Base-by-base conservation (phyloP, 805 yeast genomes). In the Candida ipomoeae region DNA sequence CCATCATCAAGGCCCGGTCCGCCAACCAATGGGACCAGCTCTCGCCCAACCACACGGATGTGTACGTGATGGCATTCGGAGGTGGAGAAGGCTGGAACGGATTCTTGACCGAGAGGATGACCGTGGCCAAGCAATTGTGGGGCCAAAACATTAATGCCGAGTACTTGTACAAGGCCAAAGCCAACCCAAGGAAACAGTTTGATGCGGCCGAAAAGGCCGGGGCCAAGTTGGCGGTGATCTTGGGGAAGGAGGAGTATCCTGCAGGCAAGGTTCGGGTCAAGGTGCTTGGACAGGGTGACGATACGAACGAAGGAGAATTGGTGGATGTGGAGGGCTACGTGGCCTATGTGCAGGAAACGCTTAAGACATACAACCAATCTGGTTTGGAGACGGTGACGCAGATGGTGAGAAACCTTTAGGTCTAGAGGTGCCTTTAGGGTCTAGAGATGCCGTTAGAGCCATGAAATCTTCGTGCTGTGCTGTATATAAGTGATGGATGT, bases 71-170 rank as follows among this genome's bases (percentile, higher is more conserved):
- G 97, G 98, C 99, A 1, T 91, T 94, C 64, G 99, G 99, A 58
- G 98, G 97, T 62, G 99, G 98, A 62, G 87, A 87, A 61, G 95
- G 86, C 54, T 91, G 97, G 97, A 83, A 78, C 53, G 99, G 98
- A 6, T 89, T 88, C 73, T 74, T 94, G 62, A 81, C 83, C 51
- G 97, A 94, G 73, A 85, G 99, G 74, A 90, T 94, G 96, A 61
- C 78, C 31, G 80, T 94, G 43, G 83, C 97, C 48, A 85, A 89
- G 62, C 68, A 75, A 60, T 78, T 94, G 60, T 94, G 99, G 99
- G 76, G 75, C 38, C 86, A 85, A 7, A 97, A 94, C 34, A 84
- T 94, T 56, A 95, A 89, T 66, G 77, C 96, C 43, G 99, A 94
- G 73, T 95, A 84, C 68, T 77, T 92, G 54, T 94, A 89, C 76